phyloP scores from a whole-genome alignment of 2,329 filamentous ascomycete genomes.

The Cyphellophora attinorum region DNA sequence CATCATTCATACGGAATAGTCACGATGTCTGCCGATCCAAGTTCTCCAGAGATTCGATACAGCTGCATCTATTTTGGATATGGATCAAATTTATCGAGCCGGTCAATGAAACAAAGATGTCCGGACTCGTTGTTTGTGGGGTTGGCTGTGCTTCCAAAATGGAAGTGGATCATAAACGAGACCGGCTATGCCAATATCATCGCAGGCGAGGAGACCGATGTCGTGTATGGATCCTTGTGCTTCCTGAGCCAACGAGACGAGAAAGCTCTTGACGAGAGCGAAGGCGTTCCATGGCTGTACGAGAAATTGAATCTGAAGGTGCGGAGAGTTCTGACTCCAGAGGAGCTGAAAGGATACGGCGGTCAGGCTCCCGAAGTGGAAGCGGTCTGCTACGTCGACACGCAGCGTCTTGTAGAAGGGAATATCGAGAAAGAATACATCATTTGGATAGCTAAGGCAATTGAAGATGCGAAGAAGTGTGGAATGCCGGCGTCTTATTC shows the following conservation, averaged over 20 bases:
- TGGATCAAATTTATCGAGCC: constrained; percentile 36
- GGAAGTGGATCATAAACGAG: constrained; percentile 40
- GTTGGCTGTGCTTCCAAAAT: constrained; percentile 27
- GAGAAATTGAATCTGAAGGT: constrained; percentile 20
- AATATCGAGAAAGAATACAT: constrained; percentile 9
- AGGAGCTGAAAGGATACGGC: constrained; percentile 1
- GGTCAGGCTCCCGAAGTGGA: constrained; percentile 5
- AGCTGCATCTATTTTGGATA: constrained; percentile 35
- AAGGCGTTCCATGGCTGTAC: constrained; percentile 7
- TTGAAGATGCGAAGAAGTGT: constrained; percentile 4
- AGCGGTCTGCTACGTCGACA: constrained; percentile 7
- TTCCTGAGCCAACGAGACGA: constrained; percentile 12
- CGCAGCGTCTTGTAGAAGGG: constrained; percentile 3
- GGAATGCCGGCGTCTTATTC: constrained; percentile 9
- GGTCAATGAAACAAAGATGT: constrained; percentile 37
- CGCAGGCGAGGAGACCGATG: constrained; percentile 6
- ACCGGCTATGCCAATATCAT: constrained; percentile 38
- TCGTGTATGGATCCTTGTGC: constrained; percentile 8
- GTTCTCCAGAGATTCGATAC: constrained; percentile 3
- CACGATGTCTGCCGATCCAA: too few relatives aligned
- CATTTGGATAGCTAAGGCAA: constrained; percentile 8
- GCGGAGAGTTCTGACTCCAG: constrained; percentile 1
- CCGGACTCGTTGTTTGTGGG: constrained; percentile 33
- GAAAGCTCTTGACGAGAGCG: constrained; percentile 13
- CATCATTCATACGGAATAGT: too few relatives aligned